Evolutionary conservation across 2,329 filamentous ascomycete genomes (phyloP).

Genomic region (Ophiostoma pallidulum): DNA sequence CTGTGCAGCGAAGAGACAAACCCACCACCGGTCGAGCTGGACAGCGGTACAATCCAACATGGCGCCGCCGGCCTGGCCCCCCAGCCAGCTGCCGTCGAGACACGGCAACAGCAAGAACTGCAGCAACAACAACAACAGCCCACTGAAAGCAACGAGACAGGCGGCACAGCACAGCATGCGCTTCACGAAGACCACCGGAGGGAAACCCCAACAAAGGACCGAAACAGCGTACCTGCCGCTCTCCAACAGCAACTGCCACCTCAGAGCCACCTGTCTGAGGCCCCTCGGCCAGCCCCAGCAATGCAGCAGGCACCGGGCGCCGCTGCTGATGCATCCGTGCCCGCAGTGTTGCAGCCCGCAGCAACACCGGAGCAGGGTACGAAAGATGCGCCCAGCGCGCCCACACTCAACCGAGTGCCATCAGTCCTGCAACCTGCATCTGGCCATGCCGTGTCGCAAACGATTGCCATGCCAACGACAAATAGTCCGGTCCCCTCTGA

Average conservation of each 20-base stretch:
- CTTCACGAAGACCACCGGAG: conserved; percentile 1
- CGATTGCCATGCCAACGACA: neutral
- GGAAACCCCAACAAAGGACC: neutral
- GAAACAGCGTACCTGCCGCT: conserved; percentile 17
- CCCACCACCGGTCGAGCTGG: conserved; percentile 37
- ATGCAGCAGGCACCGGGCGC: neutral
- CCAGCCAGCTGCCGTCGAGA: conserved; percentile 16
- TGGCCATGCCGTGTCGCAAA: neutral
- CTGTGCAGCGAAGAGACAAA: conserved; percentile 32
- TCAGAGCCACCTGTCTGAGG: conserved; percentile 12
- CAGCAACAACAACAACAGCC: too few relatives aligned
- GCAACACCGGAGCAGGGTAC: neutral
- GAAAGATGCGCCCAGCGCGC: neutral
- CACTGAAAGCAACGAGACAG: neutral
- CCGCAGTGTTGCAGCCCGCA: neutral
- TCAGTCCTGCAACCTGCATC: conserved; percentile 1
- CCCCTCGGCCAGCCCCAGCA: neutral
- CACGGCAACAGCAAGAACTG: neutral
- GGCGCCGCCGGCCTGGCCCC: conserved; percentile 31
- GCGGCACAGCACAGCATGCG: neutral
- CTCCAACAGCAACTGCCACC: conserved; percentile 20
- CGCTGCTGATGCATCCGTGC: neutral
- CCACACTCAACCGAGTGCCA: neutral
- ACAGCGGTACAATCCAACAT: conserved; percentile 24
- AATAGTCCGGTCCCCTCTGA: neutral